phyloP scores from a whole-genome alignment of 2,329 filamentous ascomycete genomes.

The Aspergillus neoniger region DNA sequence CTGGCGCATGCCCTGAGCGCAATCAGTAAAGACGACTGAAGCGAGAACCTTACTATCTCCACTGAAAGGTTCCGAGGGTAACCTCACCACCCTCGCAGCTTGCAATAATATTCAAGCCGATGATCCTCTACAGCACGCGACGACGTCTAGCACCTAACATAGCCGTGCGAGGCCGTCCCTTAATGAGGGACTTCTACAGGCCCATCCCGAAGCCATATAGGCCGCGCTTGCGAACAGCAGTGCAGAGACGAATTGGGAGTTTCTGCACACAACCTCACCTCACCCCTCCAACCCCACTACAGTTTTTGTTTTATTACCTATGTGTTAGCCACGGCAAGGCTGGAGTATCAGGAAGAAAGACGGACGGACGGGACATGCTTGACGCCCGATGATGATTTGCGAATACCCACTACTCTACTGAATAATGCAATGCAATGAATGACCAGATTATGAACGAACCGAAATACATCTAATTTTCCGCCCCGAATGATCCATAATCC shows the following conservation, averaged over 20 bases:
- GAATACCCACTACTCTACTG: not conserved
- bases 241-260: not conserved
- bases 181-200: not conserved
- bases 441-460: not conserved
- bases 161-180: not conserved
- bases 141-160: not conserved
- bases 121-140: not conserved
- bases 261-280: not conserved
- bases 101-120: not conserved
- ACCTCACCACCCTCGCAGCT: not conserved
- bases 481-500: too few species aligned
- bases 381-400: not conserved
- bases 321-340: not conserved
- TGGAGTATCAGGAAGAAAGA: not conserved
- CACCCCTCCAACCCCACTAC: not conserved
- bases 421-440: conserved; percentile 3
- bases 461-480: too few species aligned
- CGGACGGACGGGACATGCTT: not conserved
- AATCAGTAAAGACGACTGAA: conserved; percentile 46
- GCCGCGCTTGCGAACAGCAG: not conserved
- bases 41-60: not conserved
- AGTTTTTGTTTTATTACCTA: not conserved
- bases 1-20: conserved; percentile 54
- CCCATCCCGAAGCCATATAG: not conserved
- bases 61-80: not conserved